These are phyloP conservation scores for Monocercomonoides exilis DNA, from an alignment of 78 protist genomes.

Conservation along the genomic window DNA sequence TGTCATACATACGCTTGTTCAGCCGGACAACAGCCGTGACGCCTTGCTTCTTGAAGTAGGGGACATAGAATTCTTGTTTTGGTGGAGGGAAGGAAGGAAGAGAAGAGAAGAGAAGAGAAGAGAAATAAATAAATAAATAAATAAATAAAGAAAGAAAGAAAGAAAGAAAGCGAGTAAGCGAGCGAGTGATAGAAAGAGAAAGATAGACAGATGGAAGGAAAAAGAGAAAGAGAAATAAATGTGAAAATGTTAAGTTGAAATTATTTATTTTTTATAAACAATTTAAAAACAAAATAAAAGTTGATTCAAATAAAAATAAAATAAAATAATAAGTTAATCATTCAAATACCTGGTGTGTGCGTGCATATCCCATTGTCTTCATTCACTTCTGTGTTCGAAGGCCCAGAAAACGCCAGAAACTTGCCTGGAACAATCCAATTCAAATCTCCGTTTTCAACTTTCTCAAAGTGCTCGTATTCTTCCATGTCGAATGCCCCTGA, in stretches of 20 bases:
- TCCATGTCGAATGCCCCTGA: not conserved
- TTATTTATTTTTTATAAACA: too few species aligned
- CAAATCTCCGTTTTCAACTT: constrained; percentile 74
- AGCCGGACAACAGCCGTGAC: constrained; percentile 62
- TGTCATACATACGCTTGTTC: constrained; percentile 53
- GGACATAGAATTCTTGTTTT: constrained; percentile 45
- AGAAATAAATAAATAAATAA: not conserved
- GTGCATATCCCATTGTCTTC: constrained; percentile 10
- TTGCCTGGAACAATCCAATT: constrained; percentile 72
- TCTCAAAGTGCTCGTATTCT: constrained; percentile 49
- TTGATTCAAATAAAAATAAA: too few species aligned
- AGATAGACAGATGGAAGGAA: too few species aligned
- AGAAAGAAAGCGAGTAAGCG: too few species aligned
- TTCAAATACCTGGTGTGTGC: not conserved
- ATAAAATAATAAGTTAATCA: too few species aligned
- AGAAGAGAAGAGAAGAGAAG: too few species aligned
- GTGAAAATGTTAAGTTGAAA: too few species aligned
- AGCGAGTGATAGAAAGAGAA: too few species aligned
- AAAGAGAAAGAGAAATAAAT: too few species aligned
- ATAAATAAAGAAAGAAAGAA: not conserved
- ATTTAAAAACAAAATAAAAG: too few species aligned
- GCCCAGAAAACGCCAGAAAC: constrained; percentile 71
- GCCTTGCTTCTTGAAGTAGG: constrained; percentile 29
- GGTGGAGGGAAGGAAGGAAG: too few species aligned
- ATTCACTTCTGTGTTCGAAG: not conserved